Evolutionary conservation across 768 basidiomycete species (phyloP), one percentile per base, ranked within the genome.

Genomic region (Serendipita vermifera): DNA sequence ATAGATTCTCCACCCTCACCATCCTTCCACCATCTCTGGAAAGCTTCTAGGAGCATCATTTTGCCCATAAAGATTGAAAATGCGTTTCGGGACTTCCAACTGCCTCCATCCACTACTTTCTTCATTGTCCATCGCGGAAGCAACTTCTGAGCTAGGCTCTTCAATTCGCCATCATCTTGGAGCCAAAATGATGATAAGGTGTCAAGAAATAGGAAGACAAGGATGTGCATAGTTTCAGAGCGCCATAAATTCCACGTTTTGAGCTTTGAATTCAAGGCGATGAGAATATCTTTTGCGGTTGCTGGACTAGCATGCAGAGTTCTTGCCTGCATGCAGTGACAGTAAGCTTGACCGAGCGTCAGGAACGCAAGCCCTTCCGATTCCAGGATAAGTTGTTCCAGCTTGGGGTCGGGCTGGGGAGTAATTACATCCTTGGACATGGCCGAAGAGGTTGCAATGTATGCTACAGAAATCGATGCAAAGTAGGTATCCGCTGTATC

Each of bases 131-230:
- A 51, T 27, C 27, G 26, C 22, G 29, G 29, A 29, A 51, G 17
- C 7, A 51, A 31, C 17, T 22, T 31, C 46, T 31, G 15, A 11
- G 32, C 46, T 5, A 51, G 22, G 5, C 27, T n/a, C n/a, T n/a
- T 22, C 22, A 51, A 7, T 3, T 51, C 27, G 22, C 46, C 46
- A n/a, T 26, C 59, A 41, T 62, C 72, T 36, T 57, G 63, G 58
- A 71, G 58, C 85, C 83, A 96, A 2, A 81, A 62, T 56, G 76
- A 69, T 56, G 80, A 63, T 0, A 88, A 85, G 5, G 80, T 77
- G 39, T 77, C 74, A 20, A 96, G 68, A 41, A 88, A 73, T 17
- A 76, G 73, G n/a, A 86, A 67, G 3, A 74, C 70, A 39, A 85
- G 63, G 13, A 77, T 64, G 11, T 80, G 77, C 31, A 82, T 68